Evolutionary conservation across 1,284 basidiomycete species (phyloP).

Genomic region (Kalmanozyma brasiliensis): DNA sequence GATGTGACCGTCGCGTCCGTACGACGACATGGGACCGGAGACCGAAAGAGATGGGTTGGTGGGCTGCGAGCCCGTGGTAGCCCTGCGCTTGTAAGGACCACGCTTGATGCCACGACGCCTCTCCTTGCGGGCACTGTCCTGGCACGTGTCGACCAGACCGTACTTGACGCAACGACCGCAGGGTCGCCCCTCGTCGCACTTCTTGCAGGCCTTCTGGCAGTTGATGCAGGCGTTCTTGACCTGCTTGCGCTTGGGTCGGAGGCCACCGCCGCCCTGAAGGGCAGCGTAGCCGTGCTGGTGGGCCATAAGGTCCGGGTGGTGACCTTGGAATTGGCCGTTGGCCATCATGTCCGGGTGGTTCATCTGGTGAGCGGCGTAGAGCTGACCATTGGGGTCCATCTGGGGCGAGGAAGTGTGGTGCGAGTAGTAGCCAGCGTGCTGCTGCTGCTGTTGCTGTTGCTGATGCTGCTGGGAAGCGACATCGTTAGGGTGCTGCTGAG

Average conservation of each 20-base stretch:
- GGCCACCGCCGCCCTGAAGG: constrained; percentile 30
- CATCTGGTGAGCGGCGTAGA: constrained; percentile 48
- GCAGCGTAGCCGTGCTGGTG: constrained; percentile 38
- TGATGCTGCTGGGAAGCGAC: constrained; percentile 31
- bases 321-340: constrained; percentile 33
- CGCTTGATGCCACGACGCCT: constrained; percentile 85
- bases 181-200: constrained; percentile 85
- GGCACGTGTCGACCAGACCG: constrained; percentile 80
- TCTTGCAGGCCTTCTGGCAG: constrained; percentile 89
- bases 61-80: constrained; percentile 53
- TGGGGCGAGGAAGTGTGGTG: constrained; percentile 43
- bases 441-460: constrained; percentile 14
- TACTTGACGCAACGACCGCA: constrained; percentile 87
- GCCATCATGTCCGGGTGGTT: constrained; percentile 44
- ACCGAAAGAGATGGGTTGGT: constrained; percentile 28
- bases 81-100: constrained; percentile 84
- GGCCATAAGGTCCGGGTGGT: constrained; percentile 26
- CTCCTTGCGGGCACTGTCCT: constrained; percentile 84
- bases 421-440: constrained; percentile 31
- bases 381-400: constrained; percentile 42
- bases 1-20: constrained; percentile 37
- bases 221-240: constrained; percentile 91
- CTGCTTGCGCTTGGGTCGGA: constrained; percentile 76
- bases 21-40: constrained; percentile 23
- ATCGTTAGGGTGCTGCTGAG: constrained; percentile 35